Percentiles rank a stretch among this genome's conserved stretches.
phyloP scores from a whole-genome alignment of 176 grass and related monocot species.

The Juncus effusus region DNA sequence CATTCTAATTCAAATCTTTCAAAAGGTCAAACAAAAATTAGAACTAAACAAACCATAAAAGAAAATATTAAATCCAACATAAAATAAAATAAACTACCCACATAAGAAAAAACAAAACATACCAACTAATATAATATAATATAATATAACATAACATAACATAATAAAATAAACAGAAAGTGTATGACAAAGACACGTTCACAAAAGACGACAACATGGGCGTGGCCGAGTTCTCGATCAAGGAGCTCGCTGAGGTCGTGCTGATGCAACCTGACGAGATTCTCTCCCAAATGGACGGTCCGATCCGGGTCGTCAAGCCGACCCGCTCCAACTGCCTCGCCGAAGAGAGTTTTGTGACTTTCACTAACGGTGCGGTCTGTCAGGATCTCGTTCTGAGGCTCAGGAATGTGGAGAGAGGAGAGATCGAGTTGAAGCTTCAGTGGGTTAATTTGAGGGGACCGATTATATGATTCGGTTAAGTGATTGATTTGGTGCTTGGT shows the following conservation, averaged over 20 bases:
- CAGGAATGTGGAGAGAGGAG: slow-evolving; percentile 54
- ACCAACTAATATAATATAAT: too few species aligned
- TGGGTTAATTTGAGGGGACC: slow-evolving; percentile 59
- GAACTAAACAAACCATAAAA: too few species aligned
- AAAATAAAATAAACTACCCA: too few species aligned
- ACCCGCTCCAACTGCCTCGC: slow-evolving; percentile 54
- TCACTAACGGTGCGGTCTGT: slow-evolving; percentile 54
- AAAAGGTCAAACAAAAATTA: too few species aligned
- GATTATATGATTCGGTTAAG: background rate
- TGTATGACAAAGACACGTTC: slow-evolving; percentile 83
- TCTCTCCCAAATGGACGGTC: background rate
- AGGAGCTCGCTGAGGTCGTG: slow-evolving; percentile 50
- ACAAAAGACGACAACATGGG: slow-evolving; percentile 72
- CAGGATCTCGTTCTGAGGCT: slow-evolving; percentile 76
- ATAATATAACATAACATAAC: too few species aligned
- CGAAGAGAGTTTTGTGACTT: slow-evolving; percentile 54
- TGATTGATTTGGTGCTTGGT: slow-evolving; percentile 4
- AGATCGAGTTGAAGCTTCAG: slow-evolving; percentile 65
- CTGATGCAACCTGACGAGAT: slow-evolving; percentile 42
- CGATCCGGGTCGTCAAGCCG: slow-evolving; percentile 54
- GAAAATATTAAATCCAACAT: slow-evolving; percentile 12
- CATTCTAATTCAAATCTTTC: too few species aligned
- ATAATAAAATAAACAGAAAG: slow-evolving; percentile 38
- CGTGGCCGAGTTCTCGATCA: slow-evolving; percentile 47
- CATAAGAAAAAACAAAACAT: too few species aligned